These are phyloP conservation scores for Volvox reticuliferus DNA, from an alignment of 139 green algal species.

Conservation along the genomic window DNA sequence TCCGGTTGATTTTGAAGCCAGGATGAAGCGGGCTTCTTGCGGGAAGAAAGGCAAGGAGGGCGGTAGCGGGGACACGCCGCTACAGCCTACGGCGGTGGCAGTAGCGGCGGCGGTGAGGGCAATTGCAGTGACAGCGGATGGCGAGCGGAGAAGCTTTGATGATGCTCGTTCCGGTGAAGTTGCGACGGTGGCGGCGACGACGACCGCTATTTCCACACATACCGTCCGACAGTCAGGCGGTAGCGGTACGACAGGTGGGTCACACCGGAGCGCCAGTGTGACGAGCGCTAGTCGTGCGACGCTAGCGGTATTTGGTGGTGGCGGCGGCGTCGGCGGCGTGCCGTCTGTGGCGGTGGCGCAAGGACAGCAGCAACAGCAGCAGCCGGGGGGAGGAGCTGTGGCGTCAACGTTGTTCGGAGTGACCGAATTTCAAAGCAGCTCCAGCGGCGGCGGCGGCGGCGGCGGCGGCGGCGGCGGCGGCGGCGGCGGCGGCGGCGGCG, in stretches of 20 bases:
- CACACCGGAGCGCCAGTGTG: neutral
- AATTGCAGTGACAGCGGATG: neutral
- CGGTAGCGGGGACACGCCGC: neutral
- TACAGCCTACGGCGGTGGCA: neutral
- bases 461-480: neutral
- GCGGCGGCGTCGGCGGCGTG: neutral
- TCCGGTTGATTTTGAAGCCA: no score
- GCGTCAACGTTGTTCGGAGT: no score
- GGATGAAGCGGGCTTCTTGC: no score
- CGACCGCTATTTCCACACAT: neutral
- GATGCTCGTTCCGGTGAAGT: neutral
- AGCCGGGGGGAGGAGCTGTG: neutral
- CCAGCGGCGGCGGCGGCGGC: neutral
- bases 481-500: neutral
- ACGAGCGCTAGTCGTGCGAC: neutral
- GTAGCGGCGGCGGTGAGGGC: neutral
- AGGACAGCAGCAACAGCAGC: neutral
- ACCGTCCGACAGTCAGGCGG: neutral
- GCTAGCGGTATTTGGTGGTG: neutral
- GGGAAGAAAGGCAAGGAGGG: neutral
- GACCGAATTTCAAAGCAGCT: neutral
- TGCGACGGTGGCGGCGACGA: neutral
- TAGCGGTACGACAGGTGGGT: neutral
- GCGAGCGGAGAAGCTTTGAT: neutral
- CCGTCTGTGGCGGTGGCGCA: no score